Evolutionary conservation across 805 yeast genomes (phyloP), one percentile per base, ranked within the genome.

Genomic region (Saccharomyces jurei): DNA sequence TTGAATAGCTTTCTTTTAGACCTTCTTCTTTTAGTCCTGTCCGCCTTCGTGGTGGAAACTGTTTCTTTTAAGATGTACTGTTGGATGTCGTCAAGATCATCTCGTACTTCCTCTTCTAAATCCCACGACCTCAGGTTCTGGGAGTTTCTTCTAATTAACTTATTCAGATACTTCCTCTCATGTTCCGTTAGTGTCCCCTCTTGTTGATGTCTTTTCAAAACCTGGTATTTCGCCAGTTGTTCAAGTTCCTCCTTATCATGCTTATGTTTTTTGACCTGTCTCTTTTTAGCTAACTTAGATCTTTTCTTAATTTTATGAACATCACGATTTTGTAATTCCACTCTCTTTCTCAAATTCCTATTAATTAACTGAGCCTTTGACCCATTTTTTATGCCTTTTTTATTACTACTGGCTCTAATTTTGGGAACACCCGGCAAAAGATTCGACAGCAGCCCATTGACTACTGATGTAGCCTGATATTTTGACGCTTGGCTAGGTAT

Each of bases 41-140:
- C 70, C 48, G 70, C 63, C 22, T 67, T 69, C 3, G 61, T 73
- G 41, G 76, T 72, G 13, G 58, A 49, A 1, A 61, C 75, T 53
- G 77, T 77, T 67, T 82, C 72, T 6, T 60, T 60, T n/a, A 79
- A 47, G 11, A 81, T 74, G 29, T 73, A 73, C 1, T 66, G 58
- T 55, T 81, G 81, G 13, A 79, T 54, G 6, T 74, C 75, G 6
- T 63, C 53, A 26, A 80, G 56, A 41, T 79, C 82, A n/a, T 71
- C 74, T 46, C 60, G 56, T 22, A 65, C 72, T 30, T 61, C 64
- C 17, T 68, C 67, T 26, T 74, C 73, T 25, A 64, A 50, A 48
- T 72, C 76, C 78, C 80, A 77, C 17, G 77, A 73, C 54, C 70
- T 71, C 11, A 78, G 55, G 28, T 63, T 67, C 8, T 66, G 60